Base-by-base conservation (phyloP, 116 monocot genomes). In the Trichopus zeylanicus region DNA sequence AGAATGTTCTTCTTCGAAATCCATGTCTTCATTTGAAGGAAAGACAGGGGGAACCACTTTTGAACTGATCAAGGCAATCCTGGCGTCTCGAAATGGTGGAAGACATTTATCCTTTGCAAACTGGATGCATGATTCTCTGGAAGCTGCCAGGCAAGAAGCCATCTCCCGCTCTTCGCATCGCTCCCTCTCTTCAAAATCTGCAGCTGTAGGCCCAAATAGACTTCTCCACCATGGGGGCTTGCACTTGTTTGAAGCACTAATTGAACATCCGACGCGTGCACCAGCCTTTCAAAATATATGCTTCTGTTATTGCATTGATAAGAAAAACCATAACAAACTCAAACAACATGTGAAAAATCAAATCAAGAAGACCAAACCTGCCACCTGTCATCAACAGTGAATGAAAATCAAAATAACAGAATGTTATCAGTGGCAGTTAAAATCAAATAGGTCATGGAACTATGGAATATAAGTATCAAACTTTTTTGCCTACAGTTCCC, bases 181-280 rank as follows among this genome's bases (percentile, higher is more conserved):
- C 32, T 86, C 84, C 58, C 90, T 83, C 73, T 86, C 84, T 0
- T 59, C 61, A 34, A 74, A 85, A 68, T 98, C 88, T 5, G 30
- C 62, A 0, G 67, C 22, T 28, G 65, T 58, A 16, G 24, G 31
- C 29, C 82, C 81, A 26, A 91, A 63, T 2, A 91, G 34, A 42
- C 28, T 60, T 62, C 82, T 98, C 98, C 98, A 98, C 91, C 91
- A 98, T 6, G 82, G 87, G 6, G 74, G 74, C 24, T 70, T 90
- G 74, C 95, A 95, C 60, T 75, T 95, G 68, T 77, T 86, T 12
- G 88, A 91, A n/a, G 82, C 98, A 21, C 62, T 75, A 32, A 98
- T 78, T 1, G 95, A 78, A 58, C 95, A 95, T 2, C 95, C 91
- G 18, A 77, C 60, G 22, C 86, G 75, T 54, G 83, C 86, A n/a